phyloP scores from a whole-genome alignment of 345 rosid species.

The Euphorbia peplus region DNA sequence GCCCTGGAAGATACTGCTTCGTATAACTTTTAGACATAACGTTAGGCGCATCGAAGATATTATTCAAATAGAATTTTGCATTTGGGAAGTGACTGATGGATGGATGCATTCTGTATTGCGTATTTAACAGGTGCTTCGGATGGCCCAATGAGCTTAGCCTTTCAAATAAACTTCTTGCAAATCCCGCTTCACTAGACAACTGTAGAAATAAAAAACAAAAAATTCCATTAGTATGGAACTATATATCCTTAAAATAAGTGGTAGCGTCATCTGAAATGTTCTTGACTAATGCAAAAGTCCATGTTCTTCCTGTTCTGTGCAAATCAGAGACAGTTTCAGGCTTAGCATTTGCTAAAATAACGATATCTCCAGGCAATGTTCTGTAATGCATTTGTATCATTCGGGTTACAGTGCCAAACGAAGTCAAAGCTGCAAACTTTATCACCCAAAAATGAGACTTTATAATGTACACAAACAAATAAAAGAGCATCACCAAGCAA shows the following conservation, averaged over 20 bases:
- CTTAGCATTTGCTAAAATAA: slow-evolving; percentile 31
- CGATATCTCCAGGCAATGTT: slow-evolving; percentile 41
- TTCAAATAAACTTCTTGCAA: slow-evolving; percentile 69
- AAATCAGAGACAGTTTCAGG: slow-evolving; percentile 40
- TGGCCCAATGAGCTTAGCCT: slow-evolving; percentile 48
- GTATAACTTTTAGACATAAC: slow-evolving; percentile 17
- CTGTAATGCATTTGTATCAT: no score
- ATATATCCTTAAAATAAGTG: neutral
- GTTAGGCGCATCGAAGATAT: slow-evolving; percentile 43
- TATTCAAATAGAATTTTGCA: slow-evolving; percentile 38
- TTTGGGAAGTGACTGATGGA: slow-evolving; percentile 61
- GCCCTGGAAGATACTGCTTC: slow-evolving; percentile 31
- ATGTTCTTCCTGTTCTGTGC: slow-evolving; percentile 26
- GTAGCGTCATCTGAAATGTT: slow-evolving; percentile 1
- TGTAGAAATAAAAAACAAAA: slow-evolving; percentile 17
- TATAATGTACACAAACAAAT: neutral
- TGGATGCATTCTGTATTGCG: slow-evolving; percentile 84
- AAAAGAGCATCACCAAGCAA: neutral
- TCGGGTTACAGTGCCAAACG: no score
- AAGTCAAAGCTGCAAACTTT: neutral
- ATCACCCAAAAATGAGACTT: neutral
- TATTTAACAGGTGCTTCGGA: slow-evolving; percentile 44
- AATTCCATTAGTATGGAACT: neutral
- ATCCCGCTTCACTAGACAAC: slow-evolving; percentile 37
- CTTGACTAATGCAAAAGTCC: slow-evolving; percentile 28